phyloP scores from a whole-genome alignment of 306 rosid species.

The Quercus berberidifolia region DNA sequence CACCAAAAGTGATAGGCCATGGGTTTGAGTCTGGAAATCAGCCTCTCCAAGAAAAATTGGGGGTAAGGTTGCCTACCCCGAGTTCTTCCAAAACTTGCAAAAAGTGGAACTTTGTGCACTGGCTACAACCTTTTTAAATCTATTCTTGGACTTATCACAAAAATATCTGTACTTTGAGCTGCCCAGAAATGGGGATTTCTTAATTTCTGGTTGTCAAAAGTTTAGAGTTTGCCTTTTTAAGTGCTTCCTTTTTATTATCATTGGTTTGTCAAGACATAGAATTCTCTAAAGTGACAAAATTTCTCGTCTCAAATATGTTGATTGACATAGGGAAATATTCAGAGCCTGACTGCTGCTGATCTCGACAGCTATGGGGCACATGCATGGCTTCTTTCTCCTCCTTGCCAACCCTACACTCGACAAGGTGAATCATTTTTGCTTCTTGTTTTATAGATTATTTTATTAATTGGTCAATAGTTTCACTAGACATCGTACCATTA shows the following conservation, averaged over 20 bases:
- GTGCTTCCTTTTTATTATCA: neutral
- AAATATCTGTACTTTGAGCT: neutral
- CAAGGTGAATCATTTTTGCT: conserved; percentile 52
- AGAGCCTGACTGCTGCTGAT: conserved; percentile 74
- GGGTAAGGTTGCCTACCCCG: too few species aligned
- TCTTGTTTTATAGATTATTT: conserved; percentile 3
- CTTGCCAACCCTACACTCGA: conserved; percentile 97
- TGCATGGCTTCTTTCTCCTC: conserved; percentile 97
- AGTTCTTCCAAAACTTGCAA: too few species aligned
- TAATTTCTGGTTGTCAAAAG: neutral
- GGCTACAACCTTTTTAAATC: too few species aligned
- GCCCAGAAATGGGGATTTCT: neutral
- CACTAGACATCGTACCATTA: conserved; percentile 34
- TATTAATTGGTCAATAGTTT: conserved; percentile 18
- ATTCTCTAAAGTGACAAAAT: neutral
- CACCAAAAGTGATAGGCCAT: too few species aligned
- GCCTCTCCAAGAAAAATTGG: too few species aligned
- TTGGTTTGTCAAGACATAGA: neutral
- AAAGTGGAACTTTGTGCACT: too few species aligned
- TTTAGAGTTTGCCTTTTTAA: conserved; percentile 10
- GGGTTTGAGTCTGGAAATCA: too few species aligned
- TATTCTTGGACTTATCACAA: too few species aligned
- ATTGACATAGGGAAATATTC: conserved; percentile 72
- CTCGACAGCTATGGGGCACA: conserved; percentile 63
- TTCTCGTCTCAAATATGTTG: conserved; percentile 11